These are phyloP conservation scores for Ploettnerulaceae sp. DNA, from an alignment of 2,329 filamentous ascomycete genomes.

Conservation along the genomic window DNA sequence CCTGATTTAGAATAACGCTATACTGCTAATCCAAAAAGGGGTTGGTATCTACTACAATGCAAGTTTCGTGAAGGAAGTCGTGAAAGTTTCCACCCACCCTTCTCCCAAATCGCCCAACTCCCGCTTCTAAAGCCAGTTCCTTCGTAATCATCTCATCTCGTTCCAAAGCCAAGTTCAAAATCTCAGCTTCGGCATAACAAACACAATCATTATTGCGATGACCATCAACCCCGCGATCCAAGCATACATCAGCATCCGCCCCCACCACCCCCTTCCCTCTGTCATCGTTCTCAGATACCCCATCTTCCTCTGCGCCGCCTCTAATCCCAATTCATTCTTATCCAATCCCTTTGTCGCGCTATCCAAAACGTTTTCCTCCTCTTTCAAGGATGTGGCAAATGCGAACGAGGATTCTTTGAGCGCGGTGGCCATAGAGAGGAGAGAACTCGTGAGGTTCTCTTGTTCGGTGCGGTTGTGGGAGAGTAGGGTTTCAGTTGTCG, in stretches of 20 bases:
- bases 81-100: neutral
- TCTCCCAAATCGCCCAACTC: conserved; percentile 2
- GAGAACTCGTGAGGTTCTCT: conserved; percentile 72
- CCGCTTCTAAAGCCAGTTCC: neutral
- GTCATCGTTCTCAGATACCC: conserved; percentile 71
- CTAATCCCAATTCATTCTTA: conserved; percentile 70
- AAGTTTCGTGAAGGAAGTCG: no score
- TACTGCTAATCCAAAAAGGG: no score
- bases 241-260: conserved; percentile 74
- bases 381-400: conserved; percentile 67
- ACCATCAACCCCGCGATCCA: conserved; percentile 81
- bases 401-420: conserved; percentile 70
- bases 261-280: conserved; percentile 85
- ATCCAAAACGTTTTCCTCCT: conserved; percentile 65
- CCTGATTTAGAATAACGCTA: no score
- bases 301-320: conserved; percentile 72
- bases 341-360: conserved; percentile 72
- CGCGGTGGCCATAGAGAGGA: conserved; percentile 73
- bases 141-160: no score
- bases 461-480: conserved; percentile 77
- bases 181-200: conserved; percentile 80
- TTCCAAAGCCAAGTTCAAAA: conserved; percentile 48
- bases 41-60: conserved; percentile 6
- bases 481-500: conserved; percentile 65
- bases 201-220: conserved; percentile 72